These are phyloP conservation scores for Aechmea fasciata DNA, from an alignment of 176 grass and related monocot genomes.

Conservation along the genomic window DNA sequence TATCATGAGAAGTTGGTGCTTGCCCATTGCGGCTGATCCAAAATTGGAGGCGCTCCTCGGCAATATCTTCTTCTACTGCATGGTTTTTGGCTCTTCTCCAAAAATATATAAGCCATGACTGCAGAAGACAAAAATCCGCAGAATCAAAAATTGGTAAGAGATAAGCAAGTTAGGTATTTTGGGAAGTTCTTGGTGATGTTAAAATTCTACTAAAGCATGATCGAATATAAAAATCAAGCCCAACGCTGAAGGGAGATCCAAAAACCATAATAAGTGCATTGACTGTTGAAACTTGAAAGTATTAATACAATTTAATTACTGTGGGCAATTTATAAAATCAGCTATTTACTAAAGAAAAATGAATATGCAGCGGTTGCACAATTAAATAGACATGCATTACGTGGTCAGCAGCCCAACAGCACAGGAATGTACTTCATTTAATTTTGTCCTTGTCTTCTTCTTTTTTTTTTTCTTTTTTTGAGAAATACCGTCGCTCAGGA, in stretches of 20 bases:
- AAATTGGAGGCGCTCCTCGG: slow-evolving; percentile 89
- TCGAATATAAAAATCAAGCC: background rate
- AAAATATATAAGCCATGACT: slow-evolving; percentile 94
- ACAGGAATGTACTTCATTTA: no score
- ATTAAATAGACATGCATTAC: no score
- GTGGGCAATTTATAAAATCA: background rate
- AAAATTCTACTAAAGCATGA: background rate
- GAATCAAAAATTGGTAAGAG: background rate
- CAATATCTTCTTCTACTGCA: slow-evolving; percentile 91
- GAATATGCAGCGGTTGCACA: no score
- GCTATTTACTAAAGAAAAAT: background rate
- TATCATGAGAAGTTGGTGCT: slow-evolving; percentile 83
- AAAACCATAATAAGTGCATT: background rate
- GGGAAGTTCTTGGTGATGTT: background rate
- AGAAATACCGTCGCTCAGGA: no score
- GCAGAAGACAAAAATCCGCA: slow-evolving; percentile 13
- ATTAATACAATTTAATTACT: background rate
- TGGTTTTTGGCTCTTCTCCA: slow-evolving; percentile 93
- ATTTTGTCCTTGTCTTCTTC: no score
- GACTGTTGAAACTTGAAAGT: background rate
- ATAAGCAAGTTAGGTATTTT: background rate
- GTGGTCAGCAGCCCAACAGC: no score
- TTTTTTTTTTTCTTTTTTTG: no score
- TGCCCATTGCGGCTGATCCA: slow-evolving; percentile 66
- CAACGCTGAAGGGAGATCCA: background rate